phyloP scores from a whole-genome alignment of 768 basidiomycete genomes.

The Grammothele lineata region DNA sequence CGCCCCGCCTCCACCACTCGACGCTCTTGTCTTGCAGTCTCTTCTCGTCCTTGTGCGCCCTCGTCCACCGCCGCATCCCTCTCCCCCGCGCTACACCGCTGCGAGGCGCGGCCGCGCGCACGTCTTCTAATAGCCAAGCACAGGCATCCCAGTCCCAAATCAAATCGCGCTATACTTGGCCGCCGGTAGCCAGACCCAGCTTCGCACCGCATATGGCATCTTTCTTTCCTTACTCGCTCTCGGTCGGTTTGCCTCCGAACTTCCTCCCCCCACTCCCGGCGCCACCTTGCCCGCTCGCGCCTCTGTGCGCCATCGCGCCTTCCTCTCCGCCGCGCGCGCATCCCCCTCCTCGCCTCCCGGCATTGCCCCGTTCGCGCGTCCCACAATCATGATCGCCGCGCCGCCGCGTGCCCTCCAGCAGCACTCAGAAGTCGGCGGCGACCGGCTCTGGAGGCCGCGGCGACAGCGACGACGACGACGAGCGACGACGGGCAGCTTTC shows the following conservation, averaged over 20 bases:
- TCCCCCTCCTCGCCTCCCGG: background rate
- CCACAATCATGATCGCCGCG: no score
- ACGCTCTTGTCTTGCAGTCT: background rate
- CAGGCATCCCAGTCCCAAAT: no score
- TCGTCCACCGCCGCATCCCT: background rate
- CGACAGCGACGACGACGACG: no score
- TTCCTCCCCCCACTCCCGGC: slow-evolving; percentile 6
- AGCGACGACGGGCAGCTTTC: no score
- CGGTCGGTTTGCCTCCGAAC: slow-evolving; percentile 11
- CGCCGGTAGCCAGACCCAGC: slow-evolving; percentile 9
- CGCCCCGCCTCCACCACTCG: slow-evolving; percentile 4
- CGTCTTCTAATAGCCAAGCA: background rate
- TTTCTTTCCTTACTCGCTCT: slow-evolving; percentile 12
- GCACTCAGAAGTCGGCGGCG: no score
- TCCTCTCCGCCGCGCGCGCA: background rate
- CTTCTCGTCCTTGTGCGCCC: background rate
- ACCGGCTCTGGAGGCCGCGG: no score
- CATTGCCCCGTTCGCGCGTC: no score
- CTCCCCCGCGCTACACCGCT: background rate
- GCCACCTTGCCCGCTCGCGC: slow-evolving; percentile 8
- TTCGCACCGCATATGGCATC: slow-evolving; percentile 12
- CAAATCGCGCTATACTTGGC: slow-evolving; percentile 15
- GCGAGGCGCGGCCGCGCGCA: background rate
- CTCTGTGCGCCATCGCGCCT: slow-evolving; percentile 1
- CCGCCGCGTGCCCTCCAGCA: no score